These are phyloP conservation scores for Penicillium psychrofluorescens DNA, from an alignment of 495 filamentous ascomycete genomes.

Conservation along the genomic window DNA sequence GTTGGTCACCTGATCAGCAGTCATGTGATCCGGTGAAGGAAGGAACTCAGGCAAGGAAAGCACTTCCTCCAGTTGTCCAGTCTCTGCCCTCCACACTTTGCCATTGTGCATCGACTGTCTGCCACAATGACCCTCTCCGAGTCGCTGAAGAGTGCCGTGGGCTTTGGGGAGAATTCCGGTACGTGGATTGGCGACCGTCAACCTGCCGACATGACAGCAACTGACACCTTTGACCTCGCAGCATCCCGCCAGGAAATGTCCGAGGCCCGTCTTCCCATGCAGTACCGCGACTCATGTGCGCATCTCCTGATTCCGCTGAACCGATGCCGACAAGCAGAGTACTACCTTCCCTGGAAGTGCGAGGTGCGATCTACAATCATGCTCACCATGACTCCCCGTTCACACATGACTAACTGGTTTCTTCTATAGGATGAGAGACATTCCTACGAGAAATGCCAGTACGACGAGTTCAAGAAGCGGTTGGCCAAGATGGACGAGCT, in stretches of 20 bases:
- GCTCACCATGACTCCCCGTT: not conserved
- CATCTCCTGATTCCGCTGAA: conserved; percentile 92
- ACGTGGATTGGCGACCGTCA: conserved; percentile 10
- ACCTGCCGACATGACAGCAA: not conserved
- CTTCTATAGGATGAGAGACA: conserved; percentile 79
- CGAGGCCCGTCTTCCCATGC: conserved; percentile 76
- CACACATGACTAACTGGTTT: not conserved
- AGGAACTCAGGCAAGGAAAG: conserved; percentile 21
- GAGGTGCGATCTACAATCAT: conserved; percentile 53
- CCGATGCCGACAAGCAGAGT: conserved; percentile 83
- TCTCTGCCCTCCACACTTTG: conserved; percentile 10
- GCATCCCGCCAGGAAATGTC: conserved; percentile 89
- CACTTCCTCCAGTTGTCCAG: conserved; percentile 20
- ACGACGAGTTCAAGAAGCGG: conserved; percentile 96
- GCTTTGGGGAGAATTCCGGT: conserved; percentile 39
- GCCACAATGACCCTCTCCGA: conserved; percentile 42
- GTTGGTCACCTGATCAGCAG: conserved; percentile 3
- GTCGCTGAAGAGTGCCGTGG: conserved; percentile 48
- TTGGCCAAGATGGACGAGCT: conserved; percentile 98
- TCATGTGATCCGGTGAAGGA: conserved; percentile 27
- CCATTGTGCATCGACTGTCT: conserved; percentile 4
- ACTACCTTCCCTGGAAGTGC: conserved; percentile 97
- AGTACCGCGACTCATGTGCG: conserved; percentile 91
- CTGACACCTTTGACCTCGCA: conserved; percentile 22
- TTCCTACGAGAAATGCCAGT: conserved; percentile 98